phyloP scores from a whole-genome alignment of 164 flowering plant species.

The Piper betle region DNA sequence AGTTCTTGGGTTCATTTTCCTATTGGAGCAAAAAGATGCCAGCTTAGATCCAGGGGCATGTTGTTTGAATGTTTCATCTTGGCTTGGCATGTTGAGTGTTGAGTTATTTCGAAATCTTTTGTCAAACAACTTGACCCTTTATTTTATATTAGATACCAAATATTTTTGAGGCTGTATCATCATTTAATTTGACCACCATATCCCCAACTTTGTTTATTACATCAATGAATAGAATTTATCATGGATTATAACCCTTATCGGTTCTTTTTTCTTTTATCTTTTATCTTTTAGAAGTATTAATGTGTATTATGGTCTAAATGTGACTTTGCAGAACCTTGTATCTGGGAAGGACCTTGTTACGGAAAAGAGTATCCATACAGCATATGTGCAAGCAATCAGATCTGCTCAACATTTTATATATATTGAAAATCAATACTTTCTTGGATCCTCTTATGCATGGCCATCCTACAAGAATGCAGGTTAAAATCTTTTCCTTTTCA shows the following conservation, averaged over 20 bases:
- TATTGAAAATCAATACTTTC: conserved; percentile 47
- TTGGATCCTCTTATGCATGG: conserved; percentile 86
- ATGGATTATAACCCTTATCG: neutral
- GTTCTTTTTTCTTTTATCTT: conserved; percentile 3
- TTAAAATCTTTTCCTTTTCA: conserved; percentile 6
- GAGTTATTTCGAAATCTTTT: too few species aligned
- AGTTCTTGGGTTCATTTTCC: too few species aligned
- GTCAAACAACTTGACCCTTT: too few species aligned
- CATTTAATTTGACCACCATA: neutral
- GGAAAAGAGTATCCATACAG: conserved; percentile 77
- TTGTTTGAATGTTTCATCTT: too few species aligned
- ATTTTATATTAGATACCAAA: neutral
- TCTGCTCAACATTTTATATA: conserved; percentile 75
- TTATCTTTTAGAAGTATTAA: neutral
- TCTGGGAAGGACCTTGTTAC: conserved; percentile 43
- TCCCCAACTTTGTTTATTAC: neutral
- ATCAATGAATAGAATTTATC: neutral
- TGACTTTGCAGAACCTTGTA: conserved; percentile 47
- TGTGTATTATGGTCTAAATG: neutral
- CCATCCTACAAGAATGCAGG: conserved; percentile 75
- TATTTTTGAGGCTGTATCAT: neutral
- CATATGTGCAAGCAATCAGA: conserved; percentile 73
- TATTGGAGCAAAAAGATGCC: too few species aligned
- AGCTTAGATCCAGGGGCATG: too few species aligned
- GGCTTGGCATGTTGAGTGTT: too few species aligned